Evolutionary conservation across 225 moss, liverwort and hornwort genomes (phyloP).

Genomic region (Bryum argenteum): DNA sequence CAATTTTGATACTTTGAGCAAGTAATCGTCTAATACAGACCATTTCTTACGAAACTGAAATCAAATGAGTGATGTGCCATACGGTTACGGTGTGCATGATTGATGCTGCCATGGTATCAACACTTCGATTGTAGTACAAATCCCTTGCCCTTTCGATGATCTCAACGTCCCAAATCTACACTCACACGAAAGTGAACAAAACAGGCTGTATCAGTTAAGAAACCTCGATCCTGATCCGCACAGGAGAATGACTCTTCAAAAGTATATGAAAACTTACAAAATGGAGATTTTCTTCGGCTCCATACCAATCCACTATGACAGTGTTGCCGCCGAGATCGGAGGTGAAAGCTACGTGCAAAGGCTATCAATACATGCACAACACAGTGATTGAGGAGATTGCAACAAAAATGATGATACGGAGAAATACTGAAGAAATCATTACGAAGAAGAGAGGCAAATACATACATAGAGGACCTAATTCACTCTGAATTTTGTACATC

Average conservation of each 20-base stretch:
- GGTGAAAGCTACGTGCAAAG: slow-evolving; percentile 74
- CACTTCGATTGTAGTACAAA: slow-evolving; percentile 40
- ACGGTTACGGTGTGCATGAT: slow-evolving; percentile 61
- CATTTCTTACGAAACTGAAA: no score
- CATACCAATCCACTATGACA: slow-evolving; percentile 68
- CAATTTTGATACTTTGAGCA: no score
- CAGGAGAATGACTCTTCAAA: no score
- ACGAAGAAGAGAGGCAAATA: no score
- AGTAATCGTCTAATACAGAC: no score
- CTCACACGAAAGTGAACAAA: no score
- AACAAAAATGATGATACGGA: not conserved
- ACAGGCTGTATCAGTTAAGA: no score
- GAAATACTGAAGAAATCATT: no score
- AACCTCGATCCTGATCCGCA: no score
- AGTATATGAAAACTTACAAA: slow-evolving; percentile 37
- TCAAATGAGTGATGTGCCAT: slow-evolving; percentile 7
- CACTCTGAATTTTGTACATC: no score
- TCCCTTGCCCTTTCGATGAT: slow-evolving; percentile 64
- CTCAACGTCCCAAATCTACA: slow-evolving; percentile 69
- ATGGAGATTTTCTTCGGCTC: slow-evolving; percentile 68
- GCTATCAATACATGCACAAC: slow-evolving; percentile 35
- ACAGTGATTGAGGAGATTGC: not conserved
- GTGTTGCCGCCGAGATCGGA: slow-evolving; percentile 71
- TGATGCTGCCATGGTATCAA: slow-evolving; percentile 46
- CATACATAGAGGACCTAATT: no score